Evolutionary conservation across 129 eudicot species (phyloP).

Genomic region (Flaveria sonorensis): DNA sequence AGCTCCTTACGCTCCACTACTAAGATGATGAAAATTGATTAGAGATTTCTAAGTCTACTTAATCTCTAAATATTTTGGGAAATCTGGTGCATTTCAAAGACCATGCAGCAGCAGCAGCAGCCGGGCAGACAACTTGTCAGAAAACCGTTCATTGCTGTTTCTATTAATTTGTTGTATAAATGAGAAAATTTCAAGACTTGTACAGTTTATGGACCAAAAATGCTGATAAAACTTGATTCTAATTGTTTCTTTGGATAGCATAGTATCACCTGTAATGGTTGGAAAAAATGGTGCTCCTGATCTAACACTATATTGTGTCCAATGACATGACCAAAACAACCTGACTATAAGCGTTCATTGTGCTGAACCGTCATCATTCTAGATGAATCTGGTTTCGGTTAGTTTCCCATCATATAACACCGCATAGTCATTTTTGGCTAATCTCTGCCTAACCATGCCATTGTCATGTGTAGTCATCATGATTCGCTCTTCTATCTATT

Average conservation of each 20-base stretch:
- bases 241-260: neutral
- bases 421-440: too few species aligned
- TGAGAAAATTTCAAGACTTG: slow-evolving; percentile 14
- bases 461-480: too few species aligned
- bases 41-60: slow-evolving; percentile 8
- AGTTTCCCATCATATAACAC: too few species aligned
- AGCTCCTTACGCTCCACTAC: slow-evolving; percentile 80
- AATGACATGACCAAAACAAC: neutral
- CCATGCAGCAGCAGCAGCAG: slow-evolving; percentile 15
- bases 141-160: slow-evolving; percentile 15
- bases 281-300: neutral
- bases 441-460: too few species aligned
- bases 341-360: too few species aligned
- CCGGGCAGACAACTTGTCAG: slow-evolving; percentile 10
- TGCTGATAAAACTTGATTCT: slow-evolving; percentile 7
- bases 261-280: neutral
- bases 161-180: slow-evolving; percentile 21
- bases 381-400: too few species aligned
- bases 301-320: neutral
- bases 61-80: slow-evolving; percentile 16
- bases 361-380: too few species aligned
- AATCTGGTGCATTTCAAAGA: slow-evolving; percentile 11
- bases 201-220: slow-evolving; percentile 22
- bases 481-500: too few species aligned
- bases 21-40: slow-evolving; percentile 57